A percentile compares a stretch with the other conserved stretches of the same genome.
Conservation (phyloP, 305 asterid genomes). For the Solanum hybrid region DNA sequence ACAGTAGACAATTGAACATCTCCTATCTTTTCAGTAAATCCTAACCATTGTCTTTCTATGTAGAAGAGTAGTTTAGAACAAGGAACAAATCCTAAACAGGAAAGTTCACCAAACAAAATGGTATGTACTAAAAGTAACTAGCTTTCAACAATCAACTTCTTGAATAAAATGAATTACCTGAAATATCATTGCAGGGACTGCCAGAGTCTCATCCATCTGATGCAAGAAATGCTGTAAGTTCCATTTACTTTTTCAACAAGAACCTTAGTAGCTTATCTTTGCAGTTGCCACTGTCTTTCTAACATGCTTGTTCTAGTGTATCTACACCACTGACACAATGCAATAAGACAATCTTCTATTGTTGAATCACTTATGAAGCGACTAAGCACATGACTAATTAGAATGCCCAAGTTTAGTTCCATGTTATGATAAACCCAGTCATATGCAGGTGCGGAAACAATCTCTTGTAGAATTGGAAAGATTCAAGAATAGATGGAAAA, state of each 20-base stretch:
- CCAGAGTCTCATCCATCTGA: conserved; percentile 24
- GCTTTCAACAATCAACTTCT: neutral
- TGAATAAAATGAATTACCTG: neutral
- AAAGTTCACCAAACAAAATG: conserved; percentile 8
- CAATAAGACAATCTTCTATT: neutral
- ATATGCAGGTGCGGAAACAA: conserved; percentile 41
- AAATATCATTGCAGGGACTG: conserved; percentile 19
- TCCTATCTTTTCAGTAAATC: neutral
- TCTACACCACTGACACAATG: neutral
- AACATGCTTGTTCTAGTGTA: neutral
- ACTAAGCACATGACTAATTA: neutral
- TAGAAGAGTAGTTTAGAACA: conserved; percentile 20
- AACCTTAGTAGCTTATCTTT: neutral
- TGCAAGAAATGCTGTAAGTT: conserved; percentile 49
- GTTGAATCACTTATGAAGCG: neutral
- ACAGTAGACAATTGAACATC: neutral
- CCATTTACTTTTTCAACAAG: neutral
- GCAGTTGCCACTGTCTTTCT: neutral
- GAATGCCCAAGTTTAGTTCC: neutral
- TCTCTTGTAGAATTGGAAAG: conserved; percentile 40
- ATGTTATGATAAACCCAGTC: neutral
- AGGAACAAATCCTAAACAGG: conserved; percentile 12
- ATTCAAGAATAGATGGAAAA: conserved; percentile 62
- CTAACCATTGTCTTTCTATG: neutral
- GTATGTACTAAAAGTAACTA: conserved; percentile 6